Percentiles rank a stretch among this genome's conserved stretches.
Evolutionary conservation across 1,284 basidiomycete genomes (phyloP).

Genomic region (Cystobasidiaceae sp.): DNA sequence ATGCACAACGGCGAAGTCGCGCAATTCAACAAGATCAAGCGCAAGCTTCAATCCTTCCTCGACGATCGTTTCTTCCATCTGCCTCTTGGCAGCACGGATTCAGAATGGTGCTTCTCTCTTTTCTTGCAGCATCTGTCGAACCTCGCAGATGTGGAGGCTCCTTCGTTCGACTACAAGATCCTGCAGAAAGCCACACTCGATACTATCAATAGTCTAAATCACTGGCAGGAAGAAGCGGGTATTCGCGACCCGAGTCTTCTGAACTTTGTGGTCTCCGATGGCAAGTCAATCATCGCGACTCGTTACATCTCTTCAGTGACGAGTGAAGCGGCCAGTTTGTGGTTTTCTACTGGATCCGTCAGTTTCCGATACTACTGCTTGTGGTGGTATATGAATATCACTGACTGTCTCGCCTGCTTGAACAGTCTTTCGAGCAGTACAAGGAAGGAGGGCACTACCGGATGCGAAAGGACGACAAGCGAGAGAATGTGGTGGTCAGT

Average conservation of each 20-base stretch:
- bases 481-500: constrained; percentile 56
- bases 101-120: constrained; percentile 87
- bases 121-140: constrained; percentile 54
- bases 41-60: constrained; percentile 65
- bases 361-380: no score
- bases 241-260: constrained; percentile 68
- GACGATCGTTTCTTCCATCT: constrained; percentile 77
- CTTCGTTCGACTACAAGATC: constrained; percentile 58
- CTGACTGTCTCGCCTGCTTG: no score
- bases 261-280: constrained; percentile 96
- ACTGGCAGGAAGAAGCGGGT: constrained; percentile 58
- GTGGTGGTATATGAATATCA: no score
- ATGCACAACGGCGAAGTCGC: constrained; percentile 55
- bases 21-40: constrained; percentile 73
- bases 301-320: constrained; percentile 87
- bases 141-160: constrained; percentile 70
- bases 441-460: constrained; percentile 77
- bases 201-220: constrained; percentile 73
- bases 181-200: constrained; percentile 77
- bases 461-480: constrained; percentile 93
- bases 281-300: constrained; percentile 84
- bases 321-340: constrained; percentile 85
- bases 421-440: constrained; percentile 73
- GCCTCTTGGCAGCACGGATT: constrained; percentile 86
- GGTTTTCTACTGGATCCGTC: constrained; percentile 49